These are phyloP conservation scores for Elymus sibiricus DNA, from an alignment of 176 grass and related monocot genomes.

Conservation along the genomic window DNA sequence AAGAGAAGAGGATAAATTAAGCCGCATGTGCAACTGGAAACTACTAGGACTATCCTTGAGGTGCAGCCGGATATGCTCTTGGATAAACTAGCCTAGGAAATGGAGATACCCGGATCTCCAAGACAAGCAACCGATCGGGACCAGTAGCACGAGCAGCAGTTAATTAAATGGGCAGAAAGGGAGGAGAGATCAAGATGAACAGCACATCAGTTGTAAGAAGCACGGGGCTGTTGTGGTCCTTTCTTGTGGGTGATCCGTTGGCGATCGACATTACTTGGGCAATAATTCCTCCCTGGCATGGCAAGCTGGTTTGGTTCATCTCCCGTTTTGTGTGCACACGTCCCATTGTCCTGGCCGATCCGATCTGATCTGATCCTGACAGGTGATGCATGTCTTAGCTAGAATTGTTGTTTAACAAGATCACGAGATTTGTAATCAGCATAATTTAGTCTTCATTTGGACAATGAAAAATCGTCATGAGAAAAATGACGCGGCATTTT, in stretches of 20 bases:
- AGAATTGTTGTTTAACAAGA: neutral
- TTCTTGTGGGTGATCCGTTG: neutral
- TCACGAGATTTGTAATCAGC: neutral
- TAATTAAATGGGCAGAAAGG: neutral
- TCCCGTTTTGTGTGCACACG: neutral
- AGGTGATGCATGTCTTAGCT: no score
- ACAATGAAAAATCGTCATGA: rapidly evolving
- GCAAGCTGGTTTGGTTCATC: neutral
- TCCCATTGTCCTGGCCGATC: rapidly evolving
- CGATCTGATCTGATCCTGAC: neutral
- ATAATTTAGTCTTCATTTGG: neutral
- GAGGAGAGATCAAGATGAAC: neutral
- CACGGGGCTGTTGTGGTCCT: neutral
- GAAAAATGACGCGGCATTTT: no score
- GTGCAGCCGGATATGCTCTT: neutral
- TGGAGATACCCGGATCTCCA: neutral
- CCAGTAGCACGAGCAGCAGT: neutral
- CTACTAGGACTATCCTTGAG: neutral
- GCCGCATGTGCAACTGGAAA: no score
- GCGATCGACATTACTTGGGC: neutral
- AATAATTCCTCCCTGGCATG: neutral
- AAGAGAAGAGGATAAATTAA: no score
- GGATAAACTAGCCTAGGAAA: neutral
- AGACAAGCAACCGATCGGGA: neutral
- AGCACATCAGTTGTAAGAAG: neutral